Evolutionary conservation across 495 filamentous ascomycete species (phyloP).

Genomic region (Xylaria castorea): DNA sequence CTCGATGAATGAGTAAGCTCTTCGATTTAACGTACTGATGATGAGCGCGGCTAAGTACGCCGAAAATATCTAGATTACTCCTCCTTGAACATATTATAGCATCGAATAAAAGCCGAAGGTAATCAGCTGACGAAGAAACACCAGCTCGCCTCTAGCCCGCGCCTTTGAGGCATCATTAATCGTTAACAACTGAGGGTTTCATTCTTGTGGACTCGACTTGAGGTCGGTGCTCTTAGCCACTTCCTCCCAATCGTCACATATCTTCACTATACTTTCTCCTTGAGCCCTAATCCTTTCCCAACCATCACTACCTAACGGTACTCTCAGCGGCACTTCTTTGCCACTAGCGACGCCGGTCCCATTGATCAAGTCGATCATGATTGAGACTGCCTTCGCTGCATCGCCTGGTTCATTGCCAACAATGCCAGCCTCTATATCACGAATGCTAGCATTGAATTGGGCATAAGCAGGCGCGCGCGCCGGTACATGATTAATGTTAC

Average conservation of each 20-base stretch:
- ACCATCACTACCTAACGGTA: constrained; percentile 54
- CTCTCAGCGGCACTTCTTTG: constrained; percentile 48
- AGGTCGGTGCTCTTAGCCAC: constrained; percentile 33
- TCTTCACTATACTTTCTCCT: constrained; percentile 33
- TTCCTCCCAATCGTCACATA: constrained; percentile 34
- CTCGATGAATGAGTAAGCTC: not conserved
- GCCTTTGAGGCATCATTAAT: not conserved
- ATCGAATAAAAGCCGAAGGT: not conserved
- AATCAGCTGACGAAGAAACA: not conserved
- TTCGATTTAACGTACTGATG: not conserved
- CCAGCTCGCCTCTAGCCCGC: not conserved
- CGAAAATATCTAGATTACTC: not conserved
- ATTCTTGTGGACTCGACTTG: not conserved
- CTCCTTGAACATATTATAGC: too few relatives aligned
- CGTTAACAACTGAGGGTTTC: not conserved
- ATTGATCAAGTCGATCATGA: constrained; percentile 50
- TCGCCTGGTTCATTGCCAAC: constrained; percentile 50
- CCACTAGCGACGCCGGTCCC: constrained; percentile 47
- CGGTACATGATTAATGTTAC: constrained; percentile 28
- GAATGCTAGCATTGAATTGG: constrained; percentile 24
- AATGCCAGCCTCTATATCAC: constrained; percentile 13
- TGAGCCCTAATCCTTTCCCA: constrained; percentile 48
- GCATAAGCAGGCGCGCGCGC: constrained; percentile 21
- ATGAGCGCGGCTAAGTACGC: not conserved
- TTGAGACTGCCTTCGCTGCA: constrained; percentile 41